phyloP scores from a whole-genome alignment of 2,329 filamentous ascomycete species.

The Fusarium sp. region DNA sequence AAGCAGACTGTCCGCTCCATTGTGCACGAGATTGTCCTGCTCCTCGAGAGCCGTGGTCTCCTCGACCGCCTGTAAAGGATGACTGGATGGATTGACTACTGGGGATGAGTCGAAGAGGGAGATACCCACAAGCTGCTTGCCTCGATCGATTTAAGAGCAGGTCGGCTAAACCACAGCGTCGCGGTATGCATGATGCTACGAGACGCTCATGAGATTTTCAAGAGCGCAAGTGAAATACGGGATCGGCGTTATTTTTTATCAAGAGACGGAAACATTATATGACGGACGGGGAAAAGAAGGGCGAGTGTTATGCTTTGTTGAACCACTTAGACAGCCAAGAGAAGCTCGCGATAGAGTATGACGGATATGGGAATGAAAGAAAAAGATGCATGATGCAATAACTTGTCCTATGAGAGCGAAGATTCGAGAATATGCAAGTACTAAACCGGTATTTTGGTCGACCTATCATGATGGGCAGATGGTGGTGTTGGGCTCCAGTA shows the following conservation, averaged over 20 bases:
- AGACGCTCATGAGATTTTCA: constrained; percentile 30
- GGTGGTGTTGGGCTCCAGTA: constrained; percentile 22
- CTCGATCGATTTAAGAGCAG: constrained; percentile 11
- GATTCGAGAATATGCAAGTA: constrained; percentile 36
- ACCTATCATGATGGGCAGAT: constrained; percentile 20
- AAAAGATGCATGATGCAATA: constrained; percentile 18
- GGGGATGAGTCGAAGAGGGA: constrained; percentile 24
- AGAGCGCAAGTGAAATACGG: constrained; percentile 34
- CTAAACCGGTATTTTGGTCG: constrained; percentile 10
- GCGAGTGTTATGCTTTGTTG: constrained; percentile 23
- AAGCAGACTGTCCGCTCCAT: constrained; percentile 91
- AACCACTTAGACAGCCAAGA: constrained; percentile 31
- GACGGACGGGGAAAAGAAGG: constrained; percentile 20
- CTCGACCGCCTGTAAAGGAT: constrained; percentile 74
- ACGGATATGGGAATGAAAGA: constrained; percentile 28
- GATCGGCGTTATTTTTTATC: constrained; percentile 37
- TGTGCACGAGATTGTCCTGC: constrained; percentile 94
- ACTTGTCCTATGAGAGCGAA: constrained; percentile 13
- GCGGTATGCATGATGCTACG: constrained; percentile 4
- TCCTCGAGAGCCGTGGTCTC: constrained; percentile 90
- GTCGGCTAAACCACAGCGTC: constrained; percentile 10
- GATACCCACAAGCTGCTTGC: constrained; percentile 34
- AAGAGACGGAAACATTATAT: constrained; percentile 14
- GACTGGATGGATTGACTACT: constrained; percentile 13
- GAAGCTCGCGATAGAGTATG: constrained; percentile 34